Evolutionary conservation across 805 yeast species (phyloP).

Genomic region (Alloascoidea hylecoeti): DNA sequence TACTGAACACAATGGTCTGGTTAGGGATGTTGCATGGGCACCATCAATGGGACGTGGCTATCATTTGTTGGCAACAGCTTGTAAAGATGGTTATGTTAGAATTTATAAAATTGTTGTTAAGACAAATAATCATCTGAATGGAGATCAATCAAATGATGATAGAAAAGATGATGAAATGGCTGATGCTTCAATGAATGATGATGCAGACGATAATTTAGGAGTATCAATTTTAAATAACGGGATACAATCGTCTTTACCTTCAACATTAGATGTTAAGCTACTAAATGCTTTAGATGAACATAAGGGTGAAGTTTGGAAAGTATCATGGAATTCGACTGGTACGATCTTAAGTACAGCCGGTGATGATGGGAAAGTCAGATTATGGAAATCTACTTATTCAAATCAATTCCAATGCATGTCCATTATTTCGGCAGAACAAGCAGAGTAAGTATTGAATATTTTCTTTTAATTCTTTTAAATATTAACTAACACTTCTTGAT

Average conservation of each 20-base stretch:
- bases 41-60: conserved; percentile 87
- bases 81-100: conserved; percentile 87
- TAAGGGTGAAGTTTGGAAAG: conserved; percentile 89
- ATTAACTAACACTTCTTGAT: too few relatives aligned
- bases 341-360: conserved; percentile 89
- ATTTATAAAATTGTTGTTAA: conserved; percentile 59
- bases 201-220: conserved; percentile 1
- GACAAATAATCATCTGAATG: conserved; percentile 5
- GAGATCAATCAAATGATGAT: conserved; percentile 7
- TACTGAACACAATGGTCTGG: conserved; percentile 77
- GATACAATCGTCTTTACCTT: conserved; percentile 10
- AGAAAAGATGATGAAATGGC: conserved; percentile 6
- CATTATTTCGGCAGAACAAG: conserved; percentile 49
- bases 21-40: conserved; percentile 90
- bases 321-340: conserved; percentile 90
- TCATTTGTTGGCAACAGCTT: conserved; percentile 87
- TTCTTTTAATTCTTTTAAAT: too few relatives aligned
- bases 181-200: neutral
- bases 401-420: conserved; percentile 89
- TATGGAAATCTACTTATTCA: conserved; percentile 83
- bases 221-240: conserved; percentile 3
- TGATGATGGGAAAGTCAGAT: conserved; percentile 82
- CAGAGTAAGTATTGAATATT: conserved; percentile 1
- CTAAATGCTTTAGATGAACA: conserved; percentile 64
- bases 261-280: conserved; percentile 34